These are phyloP conservation scores for Exophiala sp. DNA, from an alignment of 2,329 filamentous ascomycete species.

Conservation along the genomic window DNA sequence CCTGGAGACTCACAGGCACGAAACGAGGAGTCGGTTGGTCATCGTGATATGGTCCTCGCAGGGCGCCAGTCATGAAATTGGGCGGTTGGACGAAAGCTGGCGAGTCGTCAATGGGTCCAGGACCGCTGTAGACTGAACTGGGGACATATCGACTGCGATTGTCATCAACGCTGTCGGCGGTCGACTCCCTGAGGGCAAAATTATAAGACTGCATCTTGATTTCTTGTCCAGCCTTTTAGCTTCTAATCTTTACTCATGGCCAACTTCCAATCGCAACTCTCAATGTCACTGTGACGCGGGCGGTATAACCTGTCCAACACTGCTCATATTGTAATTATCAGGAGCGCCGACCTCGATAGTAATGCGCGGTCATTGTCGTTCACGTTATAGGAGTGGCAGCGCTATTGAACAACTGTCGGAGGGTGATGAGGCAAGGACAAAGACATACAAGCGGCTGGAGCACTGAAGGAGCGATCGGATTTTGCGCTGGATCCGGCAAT, in stretches of 20 bases:
- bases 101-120: constrained; percentile 23
- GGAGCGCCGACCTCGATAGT: too few relatives aligned
- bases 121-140: constrained; percentile 29
- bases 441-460: too few relatives aligned
- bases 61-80: constrained; percentile 16
- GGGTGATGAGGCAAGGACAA: too few relatives aligned
- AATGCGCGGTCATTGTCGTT: too few relatives aligned
- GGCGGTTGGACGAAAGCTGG: constrained; percentile 11
- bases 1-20: constrained; percentile 5
- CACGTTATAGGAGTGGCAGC: too few relatives aligned
- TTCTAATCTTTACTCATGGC: constrained; percentile 9
- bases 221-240: neutral
- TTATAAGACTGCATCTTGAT: constrained; percentile 24
- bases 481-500: too few relatives aligned
- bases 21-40: constrained; percentile 20
- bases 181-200: constrained; percentile 23
- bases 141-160: constrained; percentile 27
- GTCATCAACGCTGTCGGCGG: constrained; percentile 24
- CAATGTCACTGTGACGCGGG: too few relatives aligned
- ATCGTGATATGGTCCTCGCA: constrained; percentile 17
- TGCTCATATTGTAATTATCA: too few relatives aligned
- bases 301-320: too few relatives aligned
- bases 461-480: too few relatives aligned
- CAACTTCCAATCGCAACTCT: neutral
- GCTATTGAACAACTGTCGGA: too few relatives aligned